These are phyloP conservation scores for Astrothelium subdiscretum DNA, from an alignment of 495 filamentous ascomycete genomes.

Conservation along the genomic window DNA sequence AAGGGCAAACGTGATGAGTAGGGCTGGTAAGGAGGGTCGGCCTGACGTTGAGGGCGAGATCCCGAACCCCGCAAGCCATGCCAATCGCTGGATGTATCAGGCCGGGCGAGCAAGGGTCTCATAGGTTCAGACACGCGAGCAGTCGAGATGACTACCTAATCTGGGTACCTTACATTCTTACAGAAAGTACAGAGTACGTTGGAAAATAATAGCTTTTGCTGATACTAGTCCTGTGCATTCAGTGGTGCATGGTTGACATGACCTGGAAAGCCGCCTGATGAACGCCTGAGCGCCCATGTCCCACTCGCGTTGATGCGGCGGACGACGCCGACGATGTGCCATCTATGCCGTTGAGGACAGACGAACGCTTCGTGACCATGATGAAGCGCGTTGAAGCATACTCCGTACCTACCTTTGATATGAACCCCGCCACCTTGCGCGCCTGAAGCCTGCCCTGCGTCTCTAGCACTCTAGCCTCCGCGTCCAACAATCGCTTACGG, in stretches of 20 bases:
- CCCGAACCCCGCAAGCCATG: not conserved
- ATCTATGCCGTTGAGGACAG: not conserved
- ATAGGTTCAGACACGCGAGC: too few species aligned
- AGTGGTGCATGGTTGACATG: not conserved
- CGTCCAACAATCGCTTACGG: not conserved
- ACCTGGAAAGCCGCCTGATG: not conserved
- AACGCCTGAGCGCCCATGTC: not conserved
- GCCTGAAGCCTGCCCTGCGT: not conserved
- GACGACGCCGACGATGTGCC: not conserved
- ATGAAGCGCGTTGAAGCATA: constrained; percentile 2
- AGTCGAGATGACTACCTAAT: too few species aligned
- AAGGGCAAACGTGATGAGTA: not conserved
- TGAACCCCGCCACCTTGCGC: not conserved
- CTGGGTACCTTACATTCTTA: too few species aligned
- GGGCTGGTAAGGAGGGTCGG: not conserved
- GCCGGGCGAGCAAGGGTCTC: too few species aligned
- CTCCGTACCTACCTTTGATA: too few species aligned
- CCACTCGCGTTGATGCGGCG: not conserved
- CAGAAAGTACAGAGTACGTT: too few species aligned
- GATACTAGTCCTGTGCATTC: not conserved
- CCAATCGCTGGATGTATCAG: too few species aligned
- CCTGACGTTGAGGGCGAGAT: not conserved
- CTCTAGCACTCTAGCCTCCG: not conserved
- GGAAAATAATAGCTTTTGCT: not conserved
- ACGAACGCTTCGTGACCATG: not conserved